A percentile compares a stretch with the other conserved stretches of the same genome.
phyloP scores from a whole-genome alignment of 2,329 filamentous ascomycete genomes.

The Teratosphaeria viscida region DNA sequence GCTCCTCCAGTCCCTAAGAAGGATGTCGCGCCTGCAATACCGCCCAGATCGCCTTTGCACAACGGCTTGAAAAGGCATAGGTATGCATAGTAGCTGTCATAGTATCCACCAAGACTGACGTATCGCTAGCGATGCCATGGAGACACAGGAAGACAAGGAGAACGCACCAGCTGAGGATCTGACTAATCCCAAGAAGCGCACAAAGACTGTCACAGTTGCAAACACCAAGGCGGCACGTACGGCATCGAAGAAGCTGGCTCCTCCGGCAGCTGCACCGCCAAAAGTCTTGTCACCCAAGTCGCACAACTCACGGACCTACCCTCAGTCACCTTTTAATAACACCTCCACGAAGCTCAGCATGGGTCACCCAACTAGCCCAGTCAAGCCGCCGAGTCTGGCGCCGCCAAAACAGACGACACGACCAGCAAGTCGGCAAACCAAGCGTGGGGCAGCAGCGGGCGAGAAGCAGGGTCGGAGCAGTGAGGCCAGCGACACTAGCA shows the following conservation, averaged over 20 bases:
- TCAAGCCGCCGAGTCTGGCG: constrained; percentile 31
- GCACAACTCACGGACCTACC: constrained; percentile 62
- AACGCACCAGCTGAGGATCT: constrained; percentile 49
- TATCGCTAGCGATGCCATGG: constrained; percentile 28
- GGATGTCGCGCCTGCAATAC: constrained; percentile 2
- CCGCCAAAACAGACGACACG: constrained; percentile 17
- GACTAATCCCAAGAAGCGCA: constrained; percentile 60
- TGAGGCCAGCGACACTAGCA: constrained; percentile 47
- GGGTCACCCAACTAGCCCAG: constrained; percentile 51
- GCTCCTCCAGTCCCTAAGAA: constrained; percentile 11
- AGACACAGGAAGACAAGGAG: constrained; percentile 59
- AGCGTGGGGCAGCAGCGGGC: constrained; percentile 24
- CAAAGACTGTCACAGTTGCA: constrained; percentile 23
- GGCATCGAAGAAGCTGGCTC: constrained; percentile 22
- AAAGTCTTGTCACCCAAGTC: constrained; percentile 69
- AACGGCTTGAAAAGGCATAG: constrained; percentile 23
- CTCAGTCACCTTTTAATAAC: constrained; percentile 43
- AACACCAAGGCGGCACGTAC: constrained; percentile 24
- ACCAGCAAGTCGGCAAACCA: not conserved
- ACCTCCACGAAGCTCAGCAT: constrained; percentile 44
- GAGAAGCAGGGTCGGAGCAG: constrained; percentile 32
- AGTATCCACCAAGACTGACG: constrained; percentile 17
- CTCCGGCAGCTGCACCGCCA: constrained; percentile 29
- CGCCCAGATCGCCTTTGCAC: constrained; percentile 3
- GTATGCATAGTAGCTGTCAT: constrained; percentile 14